Conservation (phyloP, 2,329 filamentous ascomycete species). For the Pezicula carpinea region DNA sequence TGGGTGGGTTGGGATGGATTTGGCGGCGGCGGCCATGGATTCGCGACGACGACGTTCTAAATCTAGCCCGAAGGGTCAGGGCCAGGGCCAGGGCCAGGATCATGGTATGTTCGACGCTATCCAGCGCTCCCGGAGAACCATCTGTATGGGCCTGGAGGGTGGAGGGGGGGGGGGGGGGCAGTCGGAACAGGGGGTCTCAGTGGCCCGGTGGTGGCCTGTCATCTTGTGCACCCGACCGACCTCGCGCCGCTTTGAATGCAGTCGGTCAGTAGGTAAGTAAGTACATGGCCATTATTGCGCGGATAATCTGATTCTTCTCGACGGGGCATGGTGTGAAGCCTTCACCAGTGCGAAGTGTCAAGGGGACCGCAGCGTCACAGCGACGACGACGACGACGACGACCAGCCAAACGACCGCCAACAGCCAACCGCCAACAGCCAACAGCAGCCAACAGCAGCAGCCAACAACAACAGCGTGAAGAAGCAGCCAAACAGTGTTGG, state of each 20-base stretch:
- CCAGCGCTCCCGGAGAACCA: conserved; percentile 1
- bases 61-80: conserved; percentile 10
- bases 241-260: no score
- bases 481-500: not conserved
- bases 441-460: not conserved
- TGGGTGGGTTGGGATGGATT: conserved; percentile 21
- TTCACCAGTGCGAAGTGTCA: no score
- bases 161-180: not conserved
- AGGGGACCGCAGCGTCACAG: no score
- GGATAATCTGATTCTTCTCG: no score
- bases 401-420: no score
- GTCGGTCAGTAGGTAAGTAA: no score
- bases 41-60: conserved; percentile 12
- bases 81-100: not conserved
- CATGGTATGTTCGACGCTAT: not conserved
- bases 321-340: no score
- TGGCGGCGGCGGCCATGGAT: conserved; percentile 9
- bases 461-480: not conserved
- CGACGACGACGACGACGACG: no score
- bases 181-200: no score
- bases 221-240: no score
- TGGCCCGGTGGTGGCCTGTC: no score
- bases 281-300: no score
- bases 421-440: not conserved
- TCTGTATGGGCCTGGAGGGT: not conserved